Evolutionary conservation across 2,329 filamentous ascomycete genomes (phyloP).

Genomic region (Exophiala aquamarina): DNA sequence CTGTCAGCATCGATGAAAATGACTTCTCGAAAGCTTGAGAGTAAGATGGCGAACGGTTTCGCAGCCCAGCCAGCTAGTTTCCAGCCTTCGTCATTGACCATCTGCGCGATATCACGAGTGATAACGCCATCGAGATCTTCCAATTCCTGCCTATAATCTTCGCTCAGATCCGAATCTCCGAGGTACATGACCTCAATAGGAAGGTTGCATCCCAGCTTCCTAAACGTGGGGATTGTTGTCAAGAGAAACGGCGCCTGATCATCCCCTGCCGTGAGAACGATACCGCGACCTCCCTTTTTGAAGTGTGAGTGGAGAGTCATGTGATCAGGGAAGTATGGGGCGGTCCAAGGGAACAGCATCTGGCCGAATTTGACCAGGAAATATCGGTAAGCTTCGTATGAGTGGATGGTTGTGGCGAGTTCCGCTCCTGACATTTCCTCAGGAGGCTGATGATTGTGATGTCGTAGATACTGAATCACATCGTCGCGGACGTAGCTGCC

Average conservation of each 20-base stretch:
- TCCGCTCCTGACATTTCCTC: conserved; percentile 20
- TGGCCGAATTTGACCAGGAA: conserved; percentile 41
- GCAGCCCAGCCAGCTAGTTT: conserved; percentile 46
- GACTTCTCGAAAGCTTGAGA: conserved; percentile 49
- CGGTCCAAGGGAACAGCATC: conserved; percentile 36
- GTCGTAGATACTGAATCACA: conserved; percentile 39
- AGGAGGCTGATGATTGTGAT: conserved; percentile 23
- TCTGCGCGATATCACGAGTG: conserved; percentile 45
- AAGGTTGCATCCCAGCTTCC: conserved; percentile 27
- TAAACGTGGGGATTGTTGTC: conserved; percentile 39
- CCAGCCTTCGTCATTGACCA: conserved; percentile 48
- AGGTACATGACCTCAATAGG: conserved; percentile 34
- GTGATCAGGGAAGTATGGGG: conserved; percentile 46
- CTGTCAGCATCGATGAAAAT: conserved; percentile 50
- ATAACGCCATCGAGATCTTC: conserved; percentile 45
- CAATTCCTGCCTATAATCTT: conserved; percentile 42
- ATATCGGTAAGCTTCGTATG: conserved; percentile 44
- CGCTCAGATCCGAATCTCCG: conserved; percentile 45
- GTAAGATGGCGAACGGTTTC: conserved; percentile 48
- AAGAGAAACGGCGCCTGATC: conserved; percentile 44
- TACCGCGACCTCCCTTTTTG: conserved; percentile 43
- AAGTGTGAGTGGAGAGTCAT: conserved; percentile 45
- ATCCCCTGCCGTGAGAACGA: conserved; percentile 48
- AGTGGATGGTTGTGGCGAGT: conserved; percentile 36
- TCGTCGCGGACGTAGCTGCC: conserved; percentile 42